These are phyloP conservation scores for Bjerkandera adusta DNA, from an alignment of 1,284 basidiomycete genomes.

Conservation along the genomic window DNA sequence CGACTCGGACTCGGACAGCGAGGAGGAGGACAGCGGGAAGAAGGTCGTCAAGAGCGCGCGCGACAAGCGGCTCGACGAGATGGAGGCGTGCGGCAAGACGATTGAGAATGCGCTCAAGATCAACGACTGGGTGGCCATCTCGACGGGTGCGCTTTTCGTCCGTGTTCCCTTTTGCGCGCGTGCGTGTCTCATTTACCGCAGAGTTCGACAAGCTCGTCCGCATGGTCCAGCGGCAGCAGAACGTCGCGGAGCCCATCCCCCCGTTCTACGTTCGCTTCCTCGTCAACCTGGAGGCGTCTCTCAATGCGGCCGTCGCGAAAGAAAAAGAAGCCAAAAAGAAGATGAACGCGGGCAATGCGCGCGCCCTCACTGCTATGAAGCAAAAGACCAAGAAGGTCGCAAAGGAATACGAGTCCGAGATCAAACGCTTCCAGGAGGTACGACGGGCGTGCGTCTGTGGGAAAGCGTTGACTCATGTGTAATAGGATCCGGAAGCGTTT, in stretches of 20 bases:
- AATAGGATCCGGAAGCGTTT: conserved; percentile 86
- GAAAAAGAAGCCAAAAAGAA: conserved; percentile 95
- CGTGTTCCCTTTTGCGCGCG: background rate
- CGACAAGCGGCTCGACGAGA: conserved; percentile 86
- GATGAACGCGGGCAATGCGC: conserved; percentile 94
- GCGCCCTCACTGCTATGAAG: conserved; percentile 94
- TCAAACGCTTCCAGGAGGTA: conserved; percentile 82
- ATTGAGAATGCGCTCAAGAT: conserved; percentile 97
- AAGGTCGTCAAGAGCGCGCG: conserved; percentile 82
- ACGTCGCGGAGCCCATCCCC: conserved; percentile 85
- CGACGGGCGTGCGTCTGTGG: conserved; percentile 22
- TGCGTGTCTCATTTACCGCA: conserved; percentile 33
- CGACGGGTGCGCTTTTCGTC: conserved; percentile 60
- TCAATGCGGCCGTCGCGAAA: conserved; percentile 75
- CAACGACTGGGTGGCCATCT: conserved; percentile 95
- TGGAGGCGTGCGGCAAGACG: conserved; percentile 83
- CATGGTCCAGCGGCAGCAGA: conserved; percentile 88
- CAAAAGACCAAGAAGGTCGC: conserved; percentile 92
- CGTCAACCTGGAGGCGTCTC: conserved; percentile 72
- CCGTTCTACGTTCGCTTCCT: conserved; percentile 85
- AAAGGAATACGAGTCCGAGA: conserved; percentile 87
- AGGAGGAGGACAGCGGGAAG: conserved; percentile 70
- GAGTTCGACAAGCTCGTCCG: conserved; percentile 96
- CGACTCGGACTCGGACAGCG: conserved; percentile 63
- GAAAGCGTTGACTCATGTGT: too few relatives aligned